phyloP scores from a whole-genome alignment of 192 early-diverging fungal species.

The Coemansia sp. region DNA sequence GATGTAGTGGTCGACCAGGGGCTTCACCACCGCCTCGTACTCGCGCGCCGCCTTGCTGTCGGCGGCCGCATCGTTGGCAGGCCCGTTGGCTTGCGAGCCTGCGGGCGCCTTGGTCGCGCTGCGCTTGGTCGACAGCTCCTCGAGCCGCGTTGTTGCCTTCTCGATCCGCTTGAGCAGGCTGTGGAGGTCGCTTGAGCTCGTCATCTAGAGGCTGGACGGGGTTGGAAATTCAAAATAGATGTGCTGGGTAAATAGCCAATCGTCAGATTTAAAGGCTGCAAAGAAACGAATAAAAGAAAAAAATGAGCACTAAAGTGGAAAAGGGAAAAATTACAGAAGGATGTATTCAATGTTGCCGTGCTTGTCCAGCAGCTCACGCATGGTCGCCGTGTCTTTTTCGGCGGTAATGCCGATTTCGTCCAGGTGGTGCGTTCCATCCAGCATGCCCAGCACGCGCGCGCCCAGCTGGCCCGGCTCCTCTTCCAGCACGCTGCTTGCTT shows the following conservation, averaged over 20 bases:
- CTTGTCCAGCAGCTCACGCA: constrained; percentile 12
- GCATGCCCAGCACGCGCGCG: constrained; percentile 7
- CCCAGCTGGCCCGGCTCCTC: background rate
- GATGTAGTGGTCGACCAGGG: constrained; percentile 38
- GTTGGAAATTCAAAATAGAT: background rate
- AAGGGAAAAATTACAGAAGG: constrained; percentile 15
- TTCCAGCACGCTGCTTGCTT: background rate
- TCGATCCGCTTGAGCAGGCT: constrained; percentile 88
- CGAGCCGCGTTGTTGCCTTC: constrained; percentile 83
- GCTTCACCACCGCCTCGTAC: constrained; percentile 55
- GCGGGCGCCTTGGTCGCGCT: constrained; percentile 33
- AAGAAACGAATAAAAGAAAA: too few species aligned
- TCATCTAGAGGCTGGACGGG: constrained; percentile 22
- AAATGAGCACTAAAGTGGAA: too few species aligned
- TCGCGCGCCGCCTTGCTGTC: constrained; percentile 45
- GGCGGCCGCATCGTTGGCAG: constrained; percentile 12
- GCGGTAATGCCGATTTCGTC: constrained; percentile 40
- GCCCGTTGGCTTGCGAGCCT: background rate
- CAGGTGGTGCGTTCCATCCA: constrained; percentile 43
- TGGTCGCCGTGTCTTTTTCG: constrained; percentile 17
- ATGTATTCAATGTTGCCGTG: constrained; percentile 38
- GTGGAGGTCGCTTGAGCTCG: constrained; percentile 38
- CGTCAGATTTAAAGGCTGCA: too few species aligned
- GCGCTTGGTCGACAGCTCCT: constrained; percentile 68
- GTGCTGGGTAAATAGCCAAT: background rate